Base-by-base conservation (phyloP, 1,284 basidiomycete species). In the Bondarzewia mesenterica region DNA sequence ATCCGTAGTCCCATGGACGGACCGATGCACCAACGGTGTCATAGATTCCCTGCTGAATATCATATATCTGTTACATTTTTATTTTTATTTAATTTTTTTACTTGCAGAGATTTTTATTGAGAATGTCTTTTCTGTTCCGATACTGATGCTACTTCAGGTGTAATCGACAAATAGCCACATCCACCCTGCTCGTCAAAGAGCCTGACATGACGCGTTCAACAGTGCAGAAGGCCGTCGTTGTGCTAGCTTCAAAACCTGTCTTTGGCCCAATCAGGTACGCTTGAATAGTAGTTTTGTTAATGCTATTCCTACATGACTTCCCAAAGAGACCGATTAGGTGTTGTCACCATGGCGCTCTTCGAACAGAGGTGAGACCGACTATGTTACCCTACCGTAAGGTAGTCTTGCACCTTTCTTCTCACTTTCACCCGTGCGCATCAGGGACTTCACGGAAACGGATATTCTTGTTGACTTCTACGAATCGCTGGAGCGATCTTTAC, bases 161-260 rank as follows among this genome's bases (percentile, higher is more conserved):
- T 68, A 98, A 99, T 60, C 90, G 95, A 37, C 95, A 99, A 71
- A 92, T 99, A 41, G 76, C 88, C 6, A 74, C 93, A 2, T 76
- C 86, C 1, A 76, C 85, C 18, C 74, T 99, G n/a, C 70, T 93
- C 5, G 82, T 85, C 47, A 89, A 89, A 59, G 81, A 83, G 22
- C 74, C 81, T 14, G 93, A 97, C 59, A 92, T 99, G 7, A 98
- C 95, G 5, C 81, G 95, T 16, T 93, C 89, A 23, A 98, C 88
- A 14, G 95, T 99, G 0, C 95, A 99, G 65, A 99, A 99, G 63
- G 95, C 96, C 0, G 89, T 99, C 3, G 91, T 99, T 0, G 89
- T 99, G 2, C 73, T 99, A 29, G 93, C 92, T 2, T 85, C 85
- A 4, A 91, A 90, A 59, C 91, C 91, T 0, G 78, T 93, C 1